phyloP scores from a whole-genome alignment of 768 basidiomycete genomes.

The Xerocomus potaroensis region DNA sequence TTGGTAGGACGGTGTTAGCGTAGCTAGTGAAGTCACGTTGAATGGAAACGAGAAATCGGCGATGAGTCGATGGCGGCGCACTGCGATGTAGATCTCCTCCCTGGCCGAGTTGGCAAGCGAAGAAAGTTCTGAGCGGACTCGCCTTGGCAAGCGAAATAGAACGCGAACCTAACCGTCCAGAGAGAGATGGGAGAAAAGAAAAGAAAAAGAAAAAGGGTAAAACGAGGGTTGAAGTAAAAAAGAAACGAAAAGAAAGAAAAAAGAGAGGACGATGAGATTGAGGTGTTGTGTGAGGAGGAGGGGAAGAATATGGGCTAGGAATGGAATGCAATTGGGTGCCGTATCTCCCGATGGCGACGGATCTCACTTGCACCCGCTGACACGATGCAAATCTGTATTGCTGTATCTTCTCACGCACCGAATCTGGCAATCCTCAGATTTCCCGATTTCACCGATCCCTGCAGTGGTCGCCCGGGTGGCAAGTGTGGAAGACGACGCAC shows the following conservation, averaged over 20 bases:
- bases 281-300: conserved; percentile 4
- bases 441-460: conserved; percentile 27
- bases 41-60: conserved; percentile 14
- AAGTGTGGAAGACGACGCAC: conserved; percentile 19
- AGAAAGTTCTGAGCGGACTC: not conserved
- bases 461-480: not conserved
- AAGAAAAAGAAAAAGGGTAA: not conserved
- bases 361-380: conserved; percentile 34
- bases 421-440: conserved; percentile 22
- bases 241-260: not conserved
- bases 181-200: not conserved
- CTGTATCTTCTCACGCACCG: conserved; percentile 27
- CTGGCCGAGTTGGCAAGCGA: not conserved
- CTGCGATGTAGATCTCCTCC: conserved; percentile 22
- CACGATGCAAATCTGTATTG: conserved; percentile 30
- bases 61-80: conserved; percentile 17
- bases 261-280: conserved; percentile 5
- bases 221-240: not conserved
- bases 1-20: conserved; percentile 19
- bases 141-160: not conserved
- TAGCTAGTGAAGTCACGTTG: conserved; percentile 10
- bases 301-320: conserved; percentile 4
- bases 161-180: not conserved
- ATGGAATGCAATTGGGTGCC: conserved; percentile 35
- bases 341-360: conserved; percentile 69